A percentile compares a stretch with the other conserved stretches of the same genome.
Evolutionary conservation across 2,329 filamentous ascomycete species (phyloP).

Genomic region (Pseudogymnoascus sp.): DNA sequence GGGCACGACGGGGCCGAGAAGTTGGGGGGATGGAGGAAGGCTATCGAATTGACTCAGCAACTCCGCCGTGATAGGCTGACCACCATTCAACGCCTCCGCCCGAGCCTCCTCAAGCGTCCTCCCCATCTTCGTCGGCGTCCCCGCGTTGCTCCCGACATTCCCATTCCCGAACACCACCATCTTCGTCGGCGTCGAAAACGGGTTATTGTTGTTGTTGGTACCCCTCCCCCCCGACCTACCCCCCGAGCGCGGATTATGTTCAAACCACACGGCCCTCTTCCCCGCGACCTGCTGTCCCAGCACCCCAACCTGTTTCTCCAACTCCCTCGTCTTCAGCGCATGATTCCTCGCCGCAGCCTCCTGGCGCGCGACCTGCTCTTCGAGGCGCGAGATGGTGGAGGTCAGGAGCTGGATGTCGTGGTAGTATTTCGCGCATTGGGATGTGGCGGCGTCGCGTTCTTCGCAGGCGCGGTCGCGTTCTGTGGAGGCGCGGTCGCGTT

Average conservation of each 20-base stretch:
- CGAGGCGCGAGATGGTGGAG: conserved; percentile 5
- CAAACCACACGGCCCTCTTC: conserved; percentile 21
- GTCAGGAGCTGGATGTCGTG: conserved; percentile 4
- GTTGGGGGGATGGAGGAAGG: neutral
- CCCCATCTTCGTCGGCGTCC: neutral
- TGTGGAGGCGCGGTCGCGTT: conserved; percentile 8
- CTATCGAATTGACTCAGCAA: neutral
- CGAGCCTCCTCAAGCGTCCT: neutral
- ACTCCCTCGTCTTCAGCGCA: neutral
- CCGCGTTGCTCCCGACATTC: no score
- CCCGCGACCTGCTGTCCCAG: conserved; percentile 12
- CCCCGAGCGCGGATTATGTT: conserved; percentile 11
- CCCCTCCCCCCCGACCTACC: neutral
- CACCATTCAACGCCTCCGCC: neutral
- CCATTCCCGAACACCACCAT: neutral
- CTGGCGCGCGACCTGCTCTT: conserved; percentile 14
- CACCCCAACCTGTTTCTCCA: neutral
- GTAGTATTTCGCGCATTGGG: conserved; percentile 10
- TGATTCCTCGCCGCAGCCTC: conserved; percentile 7
- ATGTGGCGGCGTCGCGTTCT: conserved; percentile 7
- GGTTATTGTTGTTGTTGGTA: conserved; percentile 8
- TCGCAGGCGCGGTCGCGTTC: conserved; percentile 9
- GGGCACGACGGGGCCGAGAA: neutral
- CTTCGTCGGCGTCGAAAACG: neutral
- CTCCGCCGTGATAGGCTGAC: neutral